phyloP scores from a whole-genome alignment of 768 basidiomycete species.

The Russula compacta region DNA sequence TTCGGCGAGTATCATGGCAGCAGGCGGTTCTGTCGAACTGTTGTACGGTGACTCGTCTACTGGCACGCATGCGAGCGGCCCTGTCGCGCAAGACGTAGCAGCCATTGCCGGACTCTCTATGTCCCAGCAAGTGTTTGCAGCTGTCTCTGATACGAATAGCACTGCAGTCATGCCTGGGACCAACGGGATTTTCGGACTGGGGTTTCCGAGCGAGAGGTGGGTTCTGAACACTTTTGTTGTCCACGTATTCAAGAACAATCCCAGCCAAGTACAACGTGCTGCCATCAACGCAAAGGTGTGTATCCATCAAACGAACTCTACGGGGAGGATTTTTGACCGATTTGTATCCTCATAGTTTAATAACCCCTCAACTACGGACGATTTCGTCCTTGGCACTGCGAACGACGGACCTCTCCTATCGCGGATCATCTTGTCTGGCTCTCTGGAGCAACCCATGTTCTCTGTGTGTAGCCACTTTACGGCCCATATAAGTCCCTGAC shows the following conservation, averaged over 20 bases:
- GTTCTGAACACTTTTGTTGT: neutral
- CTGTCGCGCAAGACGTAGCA: slow-evolving; percentile 52
- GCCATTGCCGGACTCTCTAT: slow-evolving; percentile 45
- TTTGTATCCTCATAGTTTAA: slow-evolving; percentile 7
- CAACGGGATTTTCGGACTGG: slow-evolving; percentile 65
- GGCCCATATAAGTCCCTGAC: neutral
- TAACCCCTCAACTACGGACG: slow-evolving; percentile 8
- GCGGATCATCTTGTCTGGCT: slow-evolving; percentile 25
- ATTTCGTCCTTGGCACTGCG: slow-evolving; percentile 7
- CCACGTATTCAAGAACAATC: neutral
- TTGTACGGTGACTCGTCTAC: slow-evolving; percentile 65
- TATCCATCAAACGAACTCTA: neutral
- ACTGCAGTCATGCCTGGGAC: slow-evolving; percentile 45
- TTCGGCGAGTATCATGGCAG: neutral
- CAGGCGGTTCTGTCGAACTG: slow-evolving; percentile 38
- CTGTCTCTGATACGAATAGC: slow-evolving; percentile 62
- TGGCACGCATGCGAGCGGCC: slow-evolving; percentile 57
- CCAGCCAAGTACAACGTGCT: slow-evolving; percentile 9
- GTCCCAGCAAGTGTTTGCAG: slow-evolving; percentile 49
- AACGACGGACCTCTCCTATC: slow-evolving; percentile 29
- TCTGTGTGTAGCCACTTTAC: slow-evolving; percentile 27
- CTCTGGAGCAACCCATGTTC: slow-evolving; percentile 37
- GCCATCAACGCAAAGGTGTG: slow-evolving; percentile 7
- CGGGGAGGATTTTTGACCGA: neutral
- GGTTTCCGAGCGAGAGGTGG: slow-evolving; percentile 42